phyloP scores from a whole-genome alignment of 139 green algal species.

The Diplosphaera chodatii region DNA sequence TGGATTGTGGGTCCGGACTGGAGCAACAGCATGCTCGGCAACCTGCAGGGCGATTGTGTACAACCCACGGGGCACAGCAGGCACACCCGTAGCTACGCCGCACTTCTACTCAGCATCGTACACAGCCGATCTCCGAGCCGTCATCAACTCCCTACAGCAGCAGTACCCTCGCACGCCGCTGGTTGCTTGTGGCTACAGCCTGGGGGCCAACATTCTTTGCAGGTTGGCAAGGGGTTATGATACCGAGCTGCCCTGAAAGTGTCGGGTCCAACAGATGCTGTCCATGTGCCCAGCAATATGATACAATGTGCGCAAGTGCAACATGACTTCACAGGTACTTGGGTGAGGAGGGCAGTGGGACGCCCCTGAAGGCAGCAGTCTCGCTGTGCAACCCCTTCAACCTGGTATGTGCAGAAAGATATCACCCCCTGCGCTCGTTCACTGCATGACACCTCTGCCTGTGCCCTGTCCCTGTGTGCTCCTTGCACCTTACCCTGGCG shows the following conservation, averaged over 20 bases:
- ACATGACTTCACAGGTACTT: too few species aligned
- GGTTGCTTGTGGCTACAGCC: slow-evolving; percentile 81
- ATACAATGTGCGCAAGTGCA: too few species aligned
- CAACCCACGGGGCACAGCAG: slow-evolving; percentile 82
- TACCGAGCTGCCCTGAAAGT: too few species aligned
- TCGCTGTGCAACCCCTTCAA: slow-evolving; percentile 93
- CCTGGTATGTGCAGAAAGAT: slow-evolving; percentile 31
- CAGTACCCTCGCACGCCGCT: slow-evolving; percentile 48
- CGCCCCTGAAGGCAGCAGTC: slow-evolving; percentile 69
- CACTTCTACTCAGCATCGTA: slow-evolving; percentile 95
- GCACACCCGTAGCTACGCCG: slow-evolving; percentile 77
- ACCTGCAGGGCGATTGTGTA: slow-evolving; percentile 62
- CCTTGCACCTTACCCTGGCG: too few species aligned
- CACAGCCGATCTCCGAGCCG: slow-evolving; percentile 74
- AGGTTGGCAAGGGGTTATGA: too few species aligned
- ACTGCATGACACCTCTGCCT: too few species aligned
- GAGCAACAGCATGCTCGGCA: slow-evolving; percentile 25
- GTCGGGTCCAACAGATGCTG: too few species aligned
- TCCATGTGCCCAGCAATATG: too few species aligned
- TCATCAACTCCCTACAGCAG: slow-evolving; percentile 47
- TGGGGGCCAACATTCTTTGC: slow-evolving; percentile 54
- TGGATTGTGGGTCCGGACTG: slow-evolving; percentile 40
- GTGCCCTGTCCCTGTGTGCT: too few species aligned
- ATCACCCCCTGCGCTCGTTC: too few species aligned
- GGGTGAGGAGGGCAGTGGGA: slow-evolving; percentile 59